These are phyloP conservation scores for Schizosaccharomyces versatilis DNA, from an alignment of 1,139 yeast species.

Conservation along the genomic window DNA sequence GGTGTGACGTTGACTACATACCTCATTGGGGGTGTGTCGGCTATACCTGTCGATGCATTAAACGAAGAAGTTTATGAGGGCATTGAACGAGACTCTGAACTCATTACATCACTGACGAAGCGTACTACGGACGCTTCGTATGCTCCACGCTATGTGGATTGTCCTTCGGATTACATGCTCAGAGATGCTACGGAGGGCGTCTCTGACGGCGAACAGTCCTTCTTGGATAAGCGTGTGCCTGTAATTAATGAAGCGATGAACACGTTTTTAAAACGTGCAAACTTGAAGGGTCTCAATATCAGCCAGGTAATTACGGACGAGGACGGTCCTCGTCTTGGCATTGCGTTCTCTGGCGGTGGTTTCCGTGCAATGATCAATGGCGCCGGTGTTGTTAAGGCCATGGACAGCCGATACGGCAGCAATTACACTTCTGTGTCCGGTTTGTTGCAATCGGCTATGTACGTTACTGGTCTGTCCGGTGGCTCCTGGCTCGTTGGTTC, in stretches of 20 bases:
- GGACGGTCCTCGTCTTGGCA: conserved; percentile 28
- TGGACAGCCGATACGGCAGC: conserved; percentile 52
- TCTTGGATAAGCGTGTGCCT: background rate
- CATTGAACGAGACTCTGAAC: too few relatives aligned
- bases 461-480: conserved; percentile 68
- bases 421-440: conserved; percentile 48
- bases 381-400: conserved; percentile 68
- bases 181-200: background rate
- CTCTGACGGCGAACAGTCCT: background rate
- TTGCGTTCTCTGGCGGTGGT: conserved; percentile 82
- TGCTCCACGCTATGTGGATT: background rate
- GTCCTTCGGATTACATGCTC: background rate
- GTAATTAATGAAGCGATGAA: background rate
- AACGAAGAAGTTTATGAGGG: too few relatives aligned
- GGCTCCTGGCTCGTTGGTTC: conserved; percentile 66
- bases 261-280: background rate
- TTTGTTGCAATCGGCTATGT: conserved; percentile 53
- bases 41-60: too few relatives aligned
- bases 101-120: background rate
- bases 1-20: too few relatives aligned
- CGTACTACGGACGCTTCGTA: background rate
- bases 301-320: background rate
- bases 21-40: too few relatives aligned
- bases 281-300: background rate
- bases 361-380: conserved; percentile 77